Base-by-base conservation (phyloP, 352 stramenopile species). In the Blastocystis sp. region DNA sequence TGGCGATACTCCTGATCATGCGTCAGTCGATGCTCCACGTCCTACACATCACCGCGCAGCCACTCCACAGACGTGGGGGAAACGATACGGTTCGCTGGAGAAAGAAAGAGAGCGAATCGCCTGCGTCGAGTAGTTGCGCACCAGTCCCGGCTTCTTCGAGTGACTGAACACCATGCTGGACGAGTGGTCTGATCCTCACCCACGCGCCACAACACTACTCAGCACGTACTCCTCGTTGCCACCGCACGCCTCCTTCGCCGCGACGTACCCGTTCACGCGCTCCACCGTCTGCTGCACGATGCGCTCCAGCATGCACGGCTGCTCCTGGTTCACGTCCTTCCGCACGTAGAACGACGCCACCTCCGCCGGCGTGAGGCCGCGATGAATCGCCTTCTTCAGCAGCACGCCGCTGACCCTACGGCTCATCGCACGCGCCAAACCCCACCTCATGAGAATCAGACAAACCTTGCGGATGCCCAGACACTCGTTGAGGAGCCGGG, bases 401-500 rank as follows among this genome's bases (percentile, higher is more conserved):
- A 81, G n/a, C 26, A 81, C 4, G 1, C 71, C 71, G 37, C 71
- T 81, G 9, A 81, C 35, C 24, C 71, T 81, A 19, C 4, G 24
- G 6, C 19, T 81, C 33, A 63, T 13, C 21, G 4, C 24, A 35
- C 29, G 26, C 31, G 21, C 2, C n/a, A 16, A 26, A 21, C 1
- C 3, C 45, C 26, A 81, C 71, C 93, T 88, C 79, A 95, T 93
- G 67, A 94, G 93, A 71, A 94, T 92, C 13, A 95, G 90, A 26
- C 93, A 93, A 74, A 93, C 91, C 65, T 91, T 90, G 39, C 91
- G 70, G 71, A 96, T 93, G 71, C 92, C 93, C 0, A 96, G 91
- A 12, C 91, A 77, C 70, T 95, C 91, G 41, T 90, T 90, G 29
- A 96, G 77, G 74, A 94, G 82, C 29, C 89, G 63, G 19, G 91